Percentiles rank a stretch among this genome's conserved stretches.
Evolutionary conservation across 208 protist genomes (phyloP).

Genomic region (Strigomonas culicis): DNA sequence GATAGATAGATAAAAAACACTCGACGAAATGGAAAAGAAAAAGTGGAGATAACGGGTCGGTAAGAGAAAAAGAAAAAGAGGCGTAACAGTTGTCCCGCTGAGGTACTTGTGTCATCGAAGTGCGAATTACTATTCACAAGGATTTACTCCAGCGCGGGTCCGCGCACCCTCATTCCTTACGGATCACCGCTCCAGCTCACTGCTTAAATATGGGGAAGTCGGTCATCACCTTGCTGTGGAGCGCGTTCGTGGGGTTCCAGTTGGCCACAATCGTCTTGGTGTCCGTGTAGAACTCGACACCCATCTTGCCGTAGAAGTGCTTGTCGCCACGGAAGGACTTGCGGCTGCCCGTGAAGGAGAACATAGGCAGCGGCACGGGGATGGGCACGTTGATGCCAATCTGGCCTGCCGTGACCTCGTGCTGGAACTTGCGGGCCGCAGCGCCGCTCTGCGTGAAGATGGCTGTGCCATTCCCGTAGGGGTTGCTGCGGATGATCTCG

Average conservation of each 20-base stretch:
- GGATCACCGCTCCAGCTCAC: too few species aligned
- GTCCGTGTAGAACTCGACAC: constrained; percentile 10
- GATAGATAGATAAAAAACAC: too few species aligned
- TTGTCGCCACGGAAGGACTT: constrained; percentile 11
- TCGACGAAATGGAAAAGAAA: not conserved
- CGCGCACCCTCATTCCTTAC: too few species aligned
- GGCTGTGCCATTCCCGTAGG: not conserved
- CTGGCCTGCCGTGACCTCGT: constrained; percentile 8
- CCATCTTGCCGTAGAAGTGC: constrained; percentile 13
- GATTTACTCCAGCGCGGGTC: too few species aligned
- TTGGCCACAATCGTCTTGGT: constrained; percentile 11
- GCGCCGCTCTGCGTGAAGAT: constrained; percentile 10
- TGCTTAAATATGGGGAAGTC: constrained; percentile 13
- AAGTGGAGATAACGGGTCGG: not conserved
- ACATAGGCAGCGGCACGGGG: constrained; percentile 8
- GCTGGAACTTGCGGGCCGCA: constrained; percentile 11
- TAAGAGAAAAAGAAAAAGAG: not conserved
- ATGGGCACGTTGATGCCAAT: constrained; percentile 13
- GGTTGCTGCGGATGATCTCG: not conserved
- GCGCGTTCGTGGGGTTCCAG: constrained; percentile 8
- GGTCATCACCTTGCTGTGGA: constrained; percentile 8
- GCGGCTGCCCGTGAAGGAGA: constrained; percentile 10
- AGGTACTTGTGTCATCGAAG: too few species aligned
- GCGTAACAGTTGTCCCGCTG: too few species aligned
- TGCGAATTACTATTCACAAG: too few species aligned